Percentiles rank a stretch among this genome's conserved stretches.
Evolutionary conservation across 495 filamentous ascomycete species (phyloP).

Genomic region (Neurospora terricola): DNA sequence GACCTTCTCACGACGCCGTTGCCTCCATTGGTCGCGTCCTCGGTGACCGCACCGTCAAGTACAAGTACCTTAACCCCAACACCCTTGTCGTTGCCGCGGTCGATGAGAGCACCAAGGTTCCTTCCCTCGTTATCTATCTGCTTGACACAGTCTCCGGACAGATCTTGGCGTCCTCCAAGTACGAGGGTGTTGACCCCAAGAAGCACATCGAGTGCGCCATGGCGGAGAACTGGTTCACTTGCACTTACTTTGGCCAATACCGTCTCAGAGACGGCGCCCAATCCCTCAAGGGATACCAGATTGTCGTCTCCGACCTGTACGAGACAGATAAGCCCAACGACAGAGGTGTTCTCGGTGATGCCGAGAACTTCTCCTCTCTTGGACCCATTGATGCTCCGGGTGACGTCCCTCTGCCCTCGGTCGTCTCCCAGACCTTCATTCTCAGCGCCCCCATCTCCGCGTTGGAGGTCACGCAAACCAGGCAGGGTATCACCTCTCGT

Average conservation of each 20-base stretch:
- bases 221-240: constrained; percentile 93
- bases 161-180: constrained; percentile 58
- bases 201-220: constrained; percentile 68
- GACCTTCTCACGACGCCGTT: constrained; percentile 72
- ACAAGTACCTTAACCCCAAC: constrained; percentile 95
- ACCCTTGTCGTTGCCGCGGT: constrained; percentile 66
- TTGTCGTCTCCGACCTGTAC: constrained; percentile 80
- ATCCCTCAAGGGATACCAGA: constrained; percentile 71
- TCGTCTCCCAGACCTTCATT: constrained; percentile 68
- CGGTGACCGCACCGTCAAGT: constrained; percentile 81
- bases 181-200: constrained; percentile 62
- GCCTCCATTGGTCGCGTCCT: constrained; percentile 93
- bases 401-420: constrained; percentile 47
- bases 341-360: constrained; percentile 63
- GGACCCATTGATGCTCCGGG: constrained; percentile 40
- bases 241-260: constrained; percentile 68
- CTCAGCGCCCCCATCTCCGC: constrained; percentile 66
- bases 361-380: constrained; percentile 63
- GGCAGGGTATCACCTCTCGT: constrained; percentile 83
- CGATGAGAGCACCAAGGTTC: constrained; percentile 36
- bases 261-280: constrained; percentile 39
- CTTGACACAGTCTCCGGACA: constrained; percentile 80
- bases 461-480: constrained; percentile 76
- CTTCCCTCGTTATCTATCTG: constrained; percentile 60
- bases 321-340: constrained; percentile 78